Conservation (phyloP, 2,329 filamentous ascomycete species). For the Phoma herbarum region DNA sequence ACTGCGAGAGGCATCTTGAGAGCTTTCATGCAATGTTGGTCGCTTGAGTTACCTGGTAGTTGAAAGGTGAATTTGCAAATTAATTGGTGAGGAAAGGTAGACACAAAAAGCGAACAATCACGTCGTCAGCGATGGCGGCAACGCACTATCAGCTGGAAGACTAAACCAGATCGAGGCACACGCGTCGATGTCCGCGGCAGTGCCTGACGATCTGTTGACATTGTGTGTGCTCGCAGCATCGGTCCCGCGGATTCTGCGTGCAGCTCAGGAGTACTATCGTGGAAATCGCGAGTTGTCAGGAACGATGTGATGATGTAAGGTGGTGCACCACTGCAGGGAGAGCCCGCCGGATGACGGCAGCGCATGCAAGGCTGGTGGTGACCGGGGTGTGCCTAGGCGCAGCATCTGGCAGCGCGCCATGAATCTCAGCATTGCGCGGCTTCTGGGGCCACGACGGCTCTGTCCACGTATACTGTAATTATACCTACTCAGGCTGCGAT, state of each 20-base stretch:
- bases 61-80: neutral
- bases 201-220: constrained; percentile 15
- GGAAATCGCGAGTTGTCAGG: neutral
- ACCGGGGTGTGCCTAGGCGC: constrained; percentile 2
- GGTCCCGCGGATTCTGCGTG: neutral
- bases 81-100: neutral
- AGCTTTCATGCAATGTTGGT: constrained; percentile 20
- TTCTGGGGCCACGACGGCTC: constrained; percentile 29
- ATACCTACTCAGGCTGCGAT: neutral
- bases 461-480: constrained; percentile 6
- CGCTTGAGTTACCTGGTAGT: neutral
- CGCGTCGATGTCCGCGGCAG: constrained; percentile 3
- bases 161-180: constrained; percentile 28
- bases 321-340: constrained; percentile 1
- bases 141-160: constrained; percentile 14
- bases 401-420: constrained; percentile 23
- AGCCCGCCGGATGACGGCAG: constrained; percentile 12
- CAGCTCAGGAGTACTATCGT: neutral
- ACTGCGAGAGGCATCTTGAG: constrained; percentile 48
- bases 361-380: constrained; percentile 18
- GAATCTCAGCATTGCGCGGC: constrained; percentile 25
- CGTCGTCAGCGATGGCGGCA: constrained; percentile 18
- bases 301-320: neutral
- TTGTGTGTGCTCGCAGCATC: neutral
- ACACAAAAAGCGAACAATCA: constrained; percentile 4